Evolutionary conservation across 345 rosid genomes (phyloP).

Genomic region (Hypericum perforatum): DNA sequence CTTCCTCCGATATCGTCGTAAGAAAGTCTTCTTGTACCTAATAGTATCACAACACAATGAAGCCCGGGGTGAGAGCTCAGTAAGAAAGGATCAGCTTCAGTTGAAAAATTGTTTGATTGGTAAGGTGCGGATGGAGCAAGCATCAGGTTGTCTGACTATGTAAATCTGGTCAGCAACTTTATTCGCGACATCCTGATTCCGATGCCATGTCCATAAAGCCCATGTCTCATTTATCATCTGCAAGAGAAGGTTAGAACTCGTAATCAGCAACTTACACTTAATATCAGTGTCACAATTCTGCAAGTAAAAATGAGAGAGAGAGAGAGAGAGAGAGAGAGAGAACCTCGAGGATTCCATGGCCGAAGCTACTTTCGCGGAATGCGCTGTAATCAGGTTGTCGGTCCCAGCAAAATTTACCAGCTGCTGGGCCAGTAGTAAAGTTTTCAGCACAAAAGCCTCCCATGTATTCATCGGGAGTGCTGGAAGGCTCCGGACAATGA

Average conservation of each 20-base stretch:
- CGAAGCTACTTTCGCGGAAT: conserved; percentile 82
- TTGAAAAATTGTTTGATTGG: neutral
- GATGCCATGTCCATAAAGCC: conserved; percentile 85
- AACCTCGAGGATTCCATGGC: conserved; percentile 86
- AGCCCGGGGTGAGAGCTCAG: neutral
- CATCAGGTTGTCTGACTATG: conserved; percentile 53
- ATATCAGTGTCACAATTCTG: no score
- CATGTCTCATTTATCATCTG: conserved; percentile 68
- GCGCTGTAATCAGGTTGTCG: conserved; percentile 86
- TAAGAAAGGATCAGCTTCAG: neutral
- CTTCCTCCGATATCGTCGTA: no score
- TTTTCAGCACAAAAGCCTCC: conserved; percentile 61
- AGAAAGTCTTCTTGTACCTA: no score
- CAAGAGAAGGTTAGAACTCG: neutral
- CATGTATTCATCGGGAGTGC: conserved; percentile 43
- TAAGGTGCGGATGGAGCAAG: conserved; percentile 25
- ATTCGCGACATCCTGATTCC: conserved; percentile 63
- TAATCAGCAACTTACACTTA: neutral
- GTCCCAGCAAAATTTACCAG: conserved; percentile 74
- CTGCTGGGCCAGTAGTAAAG: conserved; percentile 68
- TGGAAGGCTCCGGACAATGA: conserved; percentile 36
- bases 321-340: neutral
- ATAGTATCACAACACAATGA: no score
- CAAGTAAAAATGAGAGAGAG: neutral
- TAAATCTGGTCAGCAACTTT: conserved; percentile 64